A percentile compares a stretch with the other conserved stretches of the same genome.
These are phyloP conservation scores for Blepharisma stoltei DNA, from an alignment of 73 alveolate genomes.

Conservation along the genomic window DNA sequence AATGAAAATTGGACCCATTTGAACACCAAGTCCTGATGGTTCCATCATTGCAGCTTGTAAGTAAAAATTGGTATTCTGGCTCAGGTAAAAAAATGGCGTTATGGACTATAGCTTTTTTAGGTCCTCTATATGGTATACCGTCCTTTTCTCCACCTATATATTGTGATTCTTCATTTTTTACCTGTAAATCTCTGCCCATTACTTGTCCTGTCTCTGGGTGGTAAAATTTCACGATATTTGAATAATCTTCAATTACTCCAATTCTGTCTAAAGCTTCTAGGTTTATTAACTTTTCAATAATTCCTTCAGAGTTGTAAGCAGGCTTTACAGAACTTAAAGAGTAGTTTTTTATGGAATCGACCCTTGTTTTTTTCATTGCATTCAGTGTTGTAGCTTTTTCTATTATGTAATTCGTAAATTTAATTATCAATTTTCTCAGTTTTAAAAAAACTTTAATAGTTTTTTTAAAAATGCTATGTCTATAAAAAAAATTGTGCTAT, in stretches of 20 bases:
- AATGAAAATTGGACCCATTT: constrained; percentile 60
- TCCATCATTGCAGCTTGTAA: constrained; percentile 72
- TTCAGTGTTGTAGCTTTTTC: constrained; percentile 72
- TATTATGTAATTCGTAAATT: constrained; percentile 71
- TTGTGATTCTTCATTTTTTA: constrained; percentile 51
- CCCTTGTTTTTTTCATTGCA: constrained; percentile 52
- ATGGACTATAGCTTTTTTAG: constrained; percentile 36
- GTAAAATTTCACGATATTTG: constrained; percentile 68
- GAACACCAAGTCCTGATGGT: constrained; percentile 70
- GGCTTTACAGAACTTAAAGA: constrained; percentile 35
- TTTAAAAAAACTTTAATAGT: too few species aligned
- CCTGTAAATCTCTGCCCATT: constrained; percentile 63
- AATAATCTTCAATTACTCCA: constrained; percentile 72
- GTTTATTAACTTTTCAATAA: constrained; percentile 59
- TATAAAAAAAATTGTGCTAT: too few species aligned
- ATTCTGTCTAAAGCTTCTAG: constrained; percentile 65
- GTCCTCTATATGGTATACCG: constrained; percentile 35
- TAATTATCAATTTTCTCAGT: too few species aligned
- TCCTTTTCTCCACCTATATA: constrained; percentile 39
- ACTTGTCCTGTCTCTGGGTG: constrained; percentile 69
- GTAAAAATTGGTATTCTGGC: constrained; percentile 47
- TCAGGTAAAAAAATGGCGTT: constrained; percentile 50
- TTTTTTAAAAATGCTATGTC: too few species aligned
- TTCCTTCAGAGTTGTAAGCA: constrained; percentile 30
- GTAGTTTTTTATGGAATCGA: constrained; percentile 63